These are phyloP conservation scores for Metschnikowia gruessii DNA, from an alignment of 805 yeast species.

Conservation along the genomic window DNA sequence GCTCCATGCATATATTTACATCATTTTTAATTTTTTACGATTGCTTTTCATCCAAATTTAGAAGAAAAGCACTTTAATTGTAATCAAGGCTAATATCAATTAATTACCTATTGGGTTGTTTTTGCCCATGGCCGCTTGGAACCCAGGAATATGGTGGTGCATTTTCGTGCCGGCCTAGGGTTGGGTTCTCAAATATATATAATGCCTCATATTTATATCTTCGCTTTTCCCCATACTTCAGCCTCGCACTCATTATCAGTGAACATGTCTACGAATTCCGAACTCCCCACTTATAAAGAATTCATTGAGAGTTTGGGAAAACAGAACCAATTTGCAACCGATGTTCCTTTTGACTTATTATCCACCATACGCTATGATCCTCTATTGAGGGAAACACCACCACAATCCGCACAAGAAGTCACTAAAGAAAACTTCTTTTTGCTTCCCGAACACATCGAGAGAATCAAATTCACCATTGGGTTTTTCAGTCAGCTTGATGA, in stretches of 20 bases:
- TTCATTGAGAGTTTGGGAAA: constrained; percentile 8
- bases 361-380: constrained; percentile 81
- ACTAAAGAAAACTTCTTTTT: constrained; percentile 50
- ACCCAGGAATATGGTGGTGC: no score
- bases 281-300: constrained; percentile 5
- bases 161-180: no score
- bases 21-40: no score
- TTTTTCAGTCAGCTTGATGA: constrained; percentile 40
- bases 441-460: constrained; percentile 57
- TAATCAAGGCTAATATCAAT: no score
- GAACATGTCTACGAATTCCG: background rate
- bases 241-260: background rate
- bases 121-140: no score
- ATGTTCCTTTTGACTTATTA: constrained; percentile 46
- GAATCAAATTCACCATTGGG: constrained; percentile 52
- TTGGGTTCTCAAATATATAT: no score
- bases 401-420: constrained; percentile 26
- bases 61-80: no score
- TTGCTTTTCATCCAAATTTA: no score
- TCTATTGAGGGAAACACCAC: constrained; percentile 31
- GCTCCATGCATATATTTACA: no score
- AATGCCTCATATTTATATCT: no score
- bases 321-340: constrained; percentile 5
- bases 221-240: background rate
- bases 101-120: no score